Evolutionary conservation across 73 alveolate species (phyloP).

Genomic region (Paramecium primaurelia): DNA sequence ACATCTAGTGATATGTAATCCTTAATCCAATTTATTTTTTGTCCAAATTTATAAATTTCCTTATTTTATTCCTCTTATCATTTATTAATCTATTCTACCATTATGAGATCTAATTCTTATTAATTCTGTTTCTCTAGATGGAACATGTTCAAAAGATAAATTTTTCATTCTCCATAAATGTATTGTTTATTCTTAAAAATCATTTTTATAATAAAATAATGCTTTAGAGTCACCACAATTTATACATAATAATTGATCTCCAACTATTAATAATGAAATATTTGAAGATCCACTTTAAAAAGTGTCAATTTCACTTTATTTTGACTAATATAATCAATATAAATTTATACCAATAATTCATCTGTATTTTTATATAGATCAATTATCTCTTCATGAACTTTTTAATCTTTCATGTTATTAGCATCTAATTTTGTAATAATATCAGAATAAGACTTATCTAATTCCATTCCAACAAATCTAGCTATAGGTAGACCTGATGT

Average conservation of each 20-base stretch:
- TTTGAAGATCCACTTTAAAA: background rate
- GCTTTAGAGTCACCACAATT: constrained; percentile 19
- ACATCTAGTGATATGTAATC: background rate
- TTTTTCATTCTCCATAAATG: background rate
- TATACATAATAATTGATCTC: background rate
- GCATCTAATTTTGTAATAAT: background rate
- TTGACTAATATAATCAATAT: background rate
- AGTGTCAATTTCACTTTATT: background rate
- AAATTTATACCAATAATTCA: background rate
- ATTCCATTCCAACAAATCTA: background rate
- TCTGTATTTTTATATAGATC: background rate
- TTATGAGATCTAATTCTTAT: background rate
- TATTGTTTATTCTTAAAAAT: background rate
- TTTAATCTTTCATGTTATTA: background rate
- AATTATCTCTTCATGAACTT: background rate
- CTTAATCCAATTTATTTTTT: background rate
- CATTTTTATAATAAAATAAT: background rate
- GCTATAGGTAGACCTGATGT: constrained; percentile 31
- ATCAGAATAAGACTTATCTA: background rate
- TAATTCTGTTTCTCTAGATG: background rate
- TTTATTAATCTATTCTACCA: background rate
- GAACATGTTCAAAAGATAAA: background rate
- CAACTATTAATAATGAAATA: background rate
- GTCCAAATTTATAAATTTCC: background rate
- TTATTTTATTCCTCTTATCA: background rate